Base-by-base conservation (phyloP, 192 early-diverging fungal species). In the Linnemannia exigua region DNA sequence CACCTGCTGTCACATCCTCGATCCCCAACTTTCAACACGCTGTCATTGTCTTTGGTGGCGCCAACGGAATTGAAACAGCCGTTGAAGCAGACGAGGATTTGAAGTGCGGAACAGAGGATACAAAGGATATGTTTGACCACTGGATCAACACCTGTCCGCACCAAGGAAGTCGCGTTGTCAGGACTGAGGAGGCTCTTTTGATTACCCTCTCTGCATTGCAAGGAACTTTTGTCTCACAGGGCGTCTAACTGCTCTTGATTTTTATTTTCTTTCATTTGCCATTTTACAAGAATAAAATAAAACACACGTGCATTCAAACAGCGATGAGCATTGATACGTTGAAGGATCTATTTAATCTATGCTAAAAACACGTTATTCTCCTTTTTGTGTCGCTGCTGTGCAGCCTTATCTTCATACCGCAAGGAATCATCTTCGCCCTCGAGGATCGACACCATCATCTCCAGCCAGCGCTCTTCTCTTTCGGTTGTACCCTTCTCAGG, bases 21-120 rank as follows among this genome's bases (percentile, higher is more conserved):
- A 75, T 76, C 50, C 70, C 72, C 37, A 71, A 81, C 36, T 86
- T 81, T 79, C 87, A 89, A 28, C 94, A 94, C 80, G 68, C 94
- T 17, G 72, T 95, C 54, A 78, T 95, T 36, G 91, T 92, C 28
- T 94, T 95, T 90, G 94, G 94, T 52, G 94, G 93, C 16, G 88
- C 92, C 17, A 90, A 87, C n/a, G 94, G 94, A 15, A 77, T 94
- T 28, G 92, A 95, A 63, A 87, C 90, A 14, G 92, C 91, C 6
- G 88, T 95, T 11, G 94, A 95, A 46, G 87, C 90, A 0, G 93
- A 93, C 69, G 89, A 93, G 58, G 89, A 91, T 68, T 73, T 93
- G 35, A 90, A 88, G 46, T 87, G 89, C 44, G 82, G 76, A 28
- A 89, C 88, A 14, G 91, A 93, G 25, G 93, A 94, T 54, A 82